These are phyloP conservation scores for Chrysophaeum taylorii DNA, from an alignment of 352 stramenopile species.

Conservation along the genomic window DNA sequence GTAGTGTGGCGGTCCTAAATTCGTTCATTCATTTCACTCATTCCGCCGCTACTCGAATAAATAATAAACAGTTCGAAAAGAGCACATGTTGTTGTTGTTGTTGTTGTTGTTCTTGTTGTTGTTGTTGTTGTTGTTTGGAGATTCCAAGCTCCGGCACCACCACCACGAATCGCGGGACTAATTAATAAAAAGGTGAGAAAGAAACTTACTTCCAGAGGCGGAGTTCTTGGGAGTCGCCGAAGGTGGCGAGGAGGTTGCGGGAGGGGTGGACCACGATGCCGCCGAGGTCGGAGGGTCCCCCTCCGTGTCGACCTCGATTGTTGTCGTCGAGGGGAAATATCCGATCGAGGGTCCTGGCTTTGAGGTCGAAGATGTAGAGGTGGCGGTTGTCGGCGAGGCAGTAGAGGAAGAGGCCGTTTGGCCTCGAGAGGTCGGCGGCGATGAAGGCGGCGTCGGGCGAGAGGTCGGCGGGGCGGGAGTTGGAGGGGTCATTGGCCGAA, in stretches of 20 bases:
- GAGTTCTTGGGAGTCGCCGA: conserved; percentile 38
- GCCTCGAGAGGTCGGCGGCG: conserved; percentile 27
- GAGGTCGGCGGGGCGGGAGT: neutral
- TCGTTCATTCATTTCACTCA: too few relatives aligned
- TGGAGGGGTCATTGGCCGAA: neutral
- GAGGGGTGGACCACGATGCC: conserved; percentile 60
- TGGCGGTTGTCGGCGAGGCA: conserved; percentile 63
- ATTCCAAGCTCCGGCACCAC: too few relatives aligned
- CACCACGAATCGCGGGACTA: too few relatives aligned
- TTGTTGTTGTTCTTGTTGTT: too few relatives aligned
- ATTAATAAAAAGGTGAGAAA: too few relatives aligned
- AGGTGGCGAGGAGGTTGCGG: conserved; percentile 65
- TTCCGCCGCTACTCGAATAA: too few relatives aligned
- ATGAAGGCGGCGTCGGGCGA: neutral
- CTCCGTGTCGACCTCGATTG: neutral
- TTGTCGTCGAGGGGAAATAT: conserved; percentile 60
- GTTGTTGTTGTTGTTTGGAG: too few relatives aligned
- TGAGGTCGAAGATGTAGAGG: conserved; percentile 47
- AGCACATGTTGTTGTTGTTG: too few relatives aligned
- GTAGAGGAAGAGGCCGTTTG: conserved; percentile 60
- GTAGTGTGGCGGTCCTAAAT: too few relatives aligned
- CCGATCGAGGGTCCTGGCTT: conserved; percentile 44
- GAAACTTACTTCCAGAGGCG: neutral
- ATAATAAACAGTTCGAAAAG: too few relatives aligned
- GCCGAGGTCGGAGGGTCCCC: too few relatives aligned